phyloP scores from a whole-genome alignment of 2,329 filamentous ascomycete species.

The Pseudogymnoascus sp. region DNA sequence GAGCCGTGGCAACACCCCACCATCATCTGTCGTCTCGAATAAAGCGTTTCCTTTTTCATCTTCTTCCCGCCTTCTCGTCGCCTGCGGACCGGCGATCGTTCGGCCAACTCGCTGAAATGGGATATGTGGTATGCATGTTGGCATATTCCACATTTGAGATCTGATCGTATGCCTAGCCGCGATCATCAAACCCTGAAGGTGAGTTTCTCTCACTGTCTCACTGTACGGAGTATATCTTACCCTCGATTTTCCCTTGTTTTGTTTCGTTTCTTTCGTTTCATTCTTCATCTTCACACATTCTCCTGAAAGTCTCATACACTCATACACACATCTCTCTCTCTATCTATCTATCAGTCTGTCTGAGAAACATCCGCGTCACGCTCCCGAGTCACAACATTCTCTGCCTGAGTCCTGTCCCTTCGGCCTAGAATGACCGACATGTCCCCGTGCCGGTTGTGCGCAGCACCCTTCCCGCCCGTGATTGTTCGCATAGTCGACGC shows the following conservation, averaged over 20 bases:
- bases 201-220: conserved; percentile 1
- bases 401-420: not conserved
- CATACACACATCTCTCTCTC: not conserved
- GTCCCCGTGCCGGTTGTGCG: conserved; percentile 5
- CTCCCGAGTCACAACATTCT: not conserved
- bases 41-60: not conserved
- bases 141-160: conserved; percentile 5
- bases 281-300: not conserved
- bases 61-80: not conserved
- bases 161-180: not conserved
- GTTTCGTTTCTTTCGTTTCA: not conserved
- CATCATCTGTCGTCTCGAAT: not conserved
- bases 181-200: not conserved
- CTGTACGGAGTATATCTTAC: not conserved
- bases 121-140: not conserved
- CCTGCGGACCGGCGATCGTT: not conserved
- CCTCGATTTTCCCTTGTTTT: not conserved
- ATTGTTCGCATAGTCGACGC: conserved; percentile 1
- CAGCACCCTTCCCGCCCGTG: not conserved
- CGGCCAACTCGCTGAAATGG: not conserved
- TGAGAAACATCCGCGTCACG: conserved; percentile 1
- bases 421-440: conserved; percentile 5
- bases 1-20: not conserved
- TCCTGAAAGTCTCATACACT: not conserved
- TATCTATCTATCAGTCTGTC: not conserved